phyloP scores from a whole-genome alignment of 805 yeast genomes.

The Priceomyces melissophilus region DNA sequence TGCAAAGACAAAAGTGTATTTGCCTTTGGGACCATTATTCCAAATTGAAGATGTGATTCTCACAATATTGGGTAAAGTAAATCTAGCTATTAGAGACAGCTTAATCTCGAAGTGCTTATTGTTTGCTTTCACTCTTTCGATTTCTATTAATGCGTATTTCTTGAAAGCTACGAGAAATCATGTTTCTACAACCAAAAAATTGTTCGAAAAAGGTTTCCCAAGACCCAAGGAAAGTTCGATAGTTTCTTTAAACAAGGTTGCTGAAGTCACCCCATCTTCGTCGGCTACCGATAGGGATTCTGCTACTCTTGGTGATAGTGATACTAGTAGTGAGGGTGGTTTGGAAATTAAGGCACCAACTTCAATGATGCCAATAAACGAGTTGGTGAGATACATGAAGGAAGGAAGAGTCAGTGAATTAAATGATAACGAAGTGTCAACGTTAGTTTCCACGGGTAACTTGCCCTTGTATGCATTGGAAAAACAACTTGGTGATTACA shows the following conservation, averaged over 20 bases:
- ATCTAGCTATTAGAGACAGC: constrained; percentile 73
- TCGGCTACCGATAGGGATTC: not conserved
- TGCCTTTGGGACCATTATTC: constrained; percentile 53
- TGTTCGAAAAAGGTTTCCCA: constrained; percentile 38
- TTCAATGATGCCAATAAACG: constrained; percentile 53
- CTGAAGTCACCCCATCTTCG: constrained; percentile 2
- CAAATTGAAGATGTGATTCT: constrained; percentile 61
- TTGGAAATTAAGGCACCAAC: constrained; percentile 20
- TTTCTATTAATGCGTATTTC: constrained; percentile 78
- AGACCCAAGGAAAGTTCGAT: constrained; percentile 18
- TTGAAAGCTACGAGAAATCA: constrained; percentile 81
- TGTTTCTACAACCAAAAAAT: constrained; percentile 39
- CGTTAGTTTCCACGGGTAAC: constrained; percentile 69
- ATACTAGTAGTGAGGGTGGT: constrained; percentile 28
- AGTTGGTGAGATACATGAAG: constrained; percentile 58
- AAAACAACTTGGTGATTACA: constrained; percentile 81
- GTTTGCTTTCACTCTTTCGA: constrained; percentile 67
- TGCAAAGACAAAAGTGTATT: constrained; percentile 53
- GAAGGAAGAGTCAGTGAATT: constrained; percentile 69
- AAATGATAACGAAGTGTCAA: constrained; percentile 67
- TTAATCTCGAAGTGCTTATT: constrained; percentile 75
- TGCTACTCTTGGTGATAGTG: constrained; percentile 9
- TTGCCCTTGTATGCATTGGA: constrained; percentile 92
- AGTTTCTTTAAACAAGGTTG: constrained; percentile 5
- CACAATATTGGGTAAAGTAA: constrained; percentile 50